Percentiles rank a stretch among this genome's conserved stretches.
These are phyloP conservation scores for Zygoascus biomembranicola DNA, from an alignment of 805 yeast species.

Conservation along the genomic window DNA sequence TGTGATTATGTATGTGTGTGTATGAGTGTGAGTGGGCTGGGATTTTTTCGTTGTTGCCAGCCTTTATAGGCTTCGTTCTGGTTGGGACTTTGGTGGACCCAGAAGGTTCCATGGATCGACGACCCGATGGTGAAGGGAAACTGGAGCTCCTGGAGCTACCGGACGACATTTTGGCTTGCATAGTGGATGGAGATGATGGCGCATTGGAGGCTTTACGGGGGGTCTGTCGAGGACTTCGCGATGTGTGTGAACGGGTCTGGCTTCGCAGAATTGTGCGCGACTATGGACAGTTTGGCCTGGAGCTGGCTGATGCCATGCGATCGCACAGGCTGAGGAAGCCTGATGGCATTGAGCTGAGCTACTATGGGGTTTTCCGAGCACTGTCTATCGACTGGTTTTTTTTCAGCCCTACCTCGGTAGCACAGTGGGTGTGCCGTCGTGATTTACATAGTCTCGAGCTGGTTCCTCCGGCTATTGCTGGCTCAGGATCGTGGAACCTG, in stretches of 20 bases:
- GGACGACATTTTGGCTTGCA: neutral
- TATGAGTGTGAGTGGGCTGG: neutral
- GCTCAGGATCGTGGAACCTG: conserved; percentile 9
- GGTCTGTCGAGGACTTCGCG: neutral
- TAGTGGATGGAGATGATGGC: neutral
- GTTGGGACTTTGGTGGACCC: neutral
- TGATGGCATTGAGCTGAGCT: neutral
- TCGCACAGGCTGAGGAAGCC: neutral
- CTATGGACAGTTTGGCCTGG: neutral
- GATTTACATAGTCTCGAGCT: neutral
- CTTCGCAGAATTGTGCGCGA: neutral
- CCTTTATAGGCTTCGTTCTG: neutral
- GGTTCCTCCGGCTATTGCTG: neutral
- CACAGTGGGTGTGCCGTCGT: neutral
- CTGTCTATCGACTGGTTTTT: neutral
- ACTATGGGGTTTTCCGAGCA: neutral
- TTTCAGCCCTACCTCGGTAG: neutral
- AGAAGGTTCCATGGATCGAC: neutral
- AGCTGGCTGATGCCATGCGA: neutral
- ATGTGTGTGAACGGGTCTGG: neutral
- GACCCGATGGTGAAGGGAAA: neutral
- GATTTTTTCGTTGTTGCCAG: neutral
- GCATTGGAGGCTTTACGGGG: neutral
- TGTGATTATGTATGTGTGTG: neutral
- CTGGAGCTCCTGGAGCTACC: neutral